Base-by-base conservation (phyloP, 768 basidiomycete genomes). In the Phallus indusiatus region DNA sequence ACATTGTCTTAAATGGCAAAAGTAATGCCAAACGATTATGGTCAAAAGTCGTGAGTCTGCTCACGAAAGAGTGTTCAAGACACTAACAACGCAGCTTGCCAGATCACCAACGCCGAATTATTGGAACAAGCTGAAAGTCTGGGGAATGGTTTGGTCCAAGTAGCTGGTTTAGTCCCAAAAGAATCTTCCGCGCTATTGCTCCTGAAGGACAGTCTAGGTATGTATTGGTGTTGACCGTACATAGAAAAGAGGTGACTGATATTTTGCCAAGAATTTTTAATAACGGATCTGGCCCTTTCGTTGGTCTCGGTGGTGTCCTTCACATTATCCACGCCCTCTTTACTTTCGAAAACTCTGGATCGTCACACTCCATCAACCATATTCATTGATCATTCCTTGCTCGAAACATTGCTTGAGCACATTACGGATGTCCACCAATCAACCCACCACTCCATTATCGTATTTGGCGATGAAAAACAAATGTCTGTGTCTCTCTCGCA, bases 191-290 rank as follows among this genome's bases (percentile, higher is more conserved):
- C 88, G 8, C 68, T 93, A n/a, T 70, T 93, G 12, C 72, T 92
- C 22, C 73, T 94, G 46, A 88, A 93, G 62, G 91, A 93, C 66
- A 71, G 85, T 49, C 74, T 93, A 50, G 90, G 90, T 88, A 63
- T 12, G 68, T 37, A 21, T 18, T n/a, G 46, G 20, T 28, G 5
- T 28, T 37, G 34, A 66, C 60, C 7, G 54, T 57, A n/a, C n/a
- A n/a, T 17, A 54, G 62, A 2, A 60, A 64, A 55, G 22, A 7
- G 59, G 47, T 48, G 21, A 50, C n/a, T 10, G 35, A n/a, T 37
- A 21, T 33, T 60, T 46, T 20, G 50, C 33, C 3, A 65, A 89
- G 90, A 88, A 72, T 94, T 88, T 68, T 66, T 92, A 66, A 80
- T 93, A 50, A 76, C 82, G 28, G 90, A 93, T 72, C 76, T 94